Conservation (phyloP, 2,329 filamentous ascomycete species). For the Diaporthe longicolla region DNA sequence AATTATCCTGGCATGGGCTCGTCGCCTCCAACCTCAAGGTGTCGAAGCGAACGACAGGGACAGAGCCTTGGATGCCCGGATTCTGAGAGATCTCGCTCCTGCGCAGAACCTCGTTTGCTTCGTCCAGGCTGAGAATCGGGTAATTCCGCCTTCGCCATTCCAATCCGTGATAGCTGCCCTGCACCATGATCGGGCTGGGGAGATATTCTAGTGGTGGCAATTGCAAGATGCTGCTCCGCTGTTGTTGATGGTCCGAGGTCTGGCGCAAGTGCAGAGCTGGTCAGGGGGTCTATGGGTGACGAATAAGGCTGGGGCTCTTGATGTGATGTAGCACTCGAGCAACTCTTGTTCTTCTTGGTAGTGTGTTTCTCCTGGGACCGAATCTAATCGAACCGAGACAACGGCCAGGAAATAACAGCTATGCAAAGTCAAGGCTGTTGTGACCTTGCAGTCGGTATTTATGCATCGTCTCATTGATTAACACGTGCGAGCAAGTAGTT, state of each 20-base stretch:
- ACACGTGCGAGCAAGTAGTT: too few relatives aligned
- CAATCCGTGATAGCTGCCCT: slow-evolving; percentile 20
- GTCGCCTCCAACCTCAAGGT: slow-evolving; percentile 20
- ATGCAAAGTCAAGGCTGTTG: not conserved
- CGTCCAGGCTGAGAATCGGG: slow-evolving; percentile 9
- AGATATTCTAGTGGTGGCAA: not conserved
- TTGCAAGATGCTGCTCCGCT: not conserved
- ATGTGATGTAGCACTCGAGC: too few relatives aligned
- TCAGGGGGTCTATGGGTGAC: too few relatives aligned
- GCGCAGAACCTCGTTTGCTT: slow-evolving; percentile 20
- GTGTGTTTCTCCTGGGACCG: not conserved
- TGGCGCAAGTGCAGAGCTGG: not conserved
- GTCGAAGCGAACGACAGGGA: not conserved
- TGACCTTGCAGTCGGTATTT: not conserved
- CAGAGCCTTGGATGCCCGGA: not conserved
- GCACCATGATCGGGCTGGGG: not conserved
- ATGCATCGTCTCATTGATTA: too few relatives aligned
- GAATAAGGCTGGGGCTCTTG: too few relatives aligned
- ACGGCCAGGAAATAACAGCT: not conserved
- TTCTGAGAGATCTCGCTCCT: not conserved
- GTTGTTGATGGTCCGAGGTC: not conserved
- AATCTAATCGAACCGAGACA: not conserved
- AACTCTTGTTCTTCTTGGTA: not conserved
- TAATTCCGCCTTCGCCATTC: slow-evolving; percentile 26
- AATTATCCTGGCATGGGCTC: slow-evolving; percentile 51